phyloP scores from a whole-genome alignment of 2,329 filamentous ascomycete genomes.

The Cladosporium sp. region DNA sequence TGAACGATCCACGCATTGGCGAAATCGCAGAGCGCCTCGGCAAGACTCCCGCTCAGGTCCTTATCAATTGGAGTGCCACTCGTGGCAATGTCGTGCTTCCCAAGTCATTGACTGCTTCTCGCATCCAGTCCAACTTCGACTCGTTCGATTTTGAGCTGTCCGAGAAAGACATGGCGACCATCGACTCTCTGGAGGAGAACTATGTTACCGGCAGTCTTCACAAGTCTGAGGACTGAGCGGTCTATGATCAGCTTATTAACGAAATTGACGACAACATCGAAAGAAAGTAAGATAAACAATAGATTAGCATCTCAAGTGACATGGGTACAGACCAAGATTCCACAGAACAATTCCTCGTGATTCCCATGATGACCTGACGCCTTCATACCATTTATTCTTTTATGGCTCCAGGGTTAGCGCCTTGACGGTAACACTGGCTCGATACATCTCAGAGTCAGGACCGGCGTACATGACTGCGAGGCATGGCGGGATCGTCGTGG shows the following conservation, averaged over 20 bases:
- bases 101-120: constrained; percentile 60
- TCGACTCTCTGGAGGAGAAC: constrained; percentile 19
- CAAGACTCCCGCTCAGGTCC: constrained; percentile 48
- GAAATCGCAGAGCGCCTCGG: constrained; percentile 54
- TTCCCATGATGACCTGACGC: not conserved
- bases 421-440: not conserved
- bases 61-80: constrained; percentile 53
- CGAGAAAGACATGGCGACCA: constrained; percentile 12
- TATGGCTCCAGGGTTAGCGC: not conserved
- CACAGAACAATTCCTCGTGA: no score
- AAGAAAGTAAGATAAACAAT: not conserved
- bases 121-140: constrained; percentile 71
- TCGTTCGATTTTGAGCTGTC: constrained; percentile 61
- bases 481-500: not conserved
- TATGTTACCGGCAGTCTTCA: constrained; percentile 18
- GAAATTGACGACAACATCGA: not conserved
- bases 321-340: not conserved
- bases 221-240: constrained; percentile 11
- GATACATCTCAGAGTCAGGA: not conserved
- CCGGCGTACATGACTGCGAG: not conserved
- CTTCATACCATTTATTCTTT: not conserved
- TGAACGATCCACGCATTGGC: constrained; percentile 49
- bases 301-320: not conserved
- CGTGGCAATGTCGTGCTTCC: constrained; percentile 54
- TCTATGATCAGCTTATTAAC: not conserved